Conservation (phyloP, 1,139 yeast species). For the Sugiyamaella castrensis region DNA sequence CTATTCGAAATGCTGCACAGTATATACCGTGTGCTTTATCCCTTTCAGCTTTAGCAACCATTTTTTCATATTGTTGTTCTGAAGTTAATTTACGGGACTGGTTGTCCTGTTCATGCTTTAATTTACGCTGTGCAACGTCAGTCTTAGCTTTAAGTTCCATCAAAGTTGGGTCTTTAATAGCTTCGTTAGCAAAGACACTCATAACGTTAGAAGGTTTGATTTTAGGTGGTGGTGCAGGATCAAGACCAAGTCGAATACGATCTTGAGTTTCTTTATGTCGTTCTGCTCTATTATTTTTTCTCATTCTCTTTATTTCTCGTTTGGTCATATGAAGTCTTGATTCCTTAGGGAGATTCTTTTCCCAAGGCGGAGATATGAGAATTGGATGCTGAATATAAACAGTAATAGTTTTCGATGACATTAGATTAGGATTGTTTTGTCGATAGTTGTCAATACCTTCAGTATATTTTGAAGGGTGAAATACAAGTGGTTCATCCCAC, state of each 20-base stretch:
- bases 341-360: constrained; percentile 42
- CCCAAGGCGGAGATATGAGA: constrained; percentile 59
- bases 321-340: constrained; percentile 65
- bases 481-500: constrained; percentile 63
- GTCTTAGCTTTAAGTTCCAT: constrained; percentile 69
- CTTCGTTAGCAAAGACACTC: constrained; percentile 81
- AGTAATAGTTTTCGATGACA: constrained; percentile 40
- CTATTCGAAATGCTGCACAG: constrained; percentile 60
- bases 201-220: constrained; percentile 77
- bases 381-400: constrained; percentile 79
- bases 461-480: constrained; percentile 36
- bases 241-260: constrained; percentile 72
- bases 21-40: constrained; percentile 56
- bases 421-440: constrained; percentile 30
- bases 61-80: constrained; percentile 53
- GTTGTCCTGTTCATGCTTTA: constrained; percentile 62
- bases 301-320: constrained; percentile 67
- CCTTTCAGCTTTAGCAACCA: constrained; percentile 44
- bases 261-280: constrained; percentile 71
- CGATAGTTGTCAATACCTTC: constrained; percentile 42
- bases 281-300: constrained; percentile 67
- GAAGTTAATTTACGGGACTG: constrained; percentile 57
- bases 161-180: constrained; percentile 86
- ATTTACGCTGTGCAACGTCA: constrained; percentile 63
- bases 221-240: constrained; percentile 87